Base-by-base conservation (phyloP, 78 protist genomes). In the Dictyostelium firmibasis region DNA sequence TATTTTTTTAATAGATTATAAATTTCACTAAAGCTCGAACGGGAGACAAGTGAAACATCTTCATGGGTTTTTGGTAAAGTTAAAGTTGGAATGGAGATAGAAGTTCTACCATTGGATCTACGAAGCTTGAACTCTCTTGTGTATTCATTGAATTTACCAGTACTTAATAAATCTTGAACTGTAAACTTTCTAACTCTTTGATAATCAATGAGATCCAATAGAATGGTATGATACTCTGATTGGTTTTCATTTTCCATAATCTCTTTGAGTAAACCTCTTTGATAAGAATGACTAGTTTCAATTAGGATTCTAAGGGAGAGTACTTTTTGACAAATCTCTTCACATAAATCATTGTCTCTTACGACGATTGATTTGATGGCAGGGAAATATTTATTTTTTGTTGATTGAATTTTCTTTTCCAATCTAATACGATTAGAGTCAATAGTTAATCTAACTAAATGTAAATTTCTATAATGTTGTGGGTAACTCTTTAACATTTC, bases 51-150 rank as follows among this genome's bases (percentile, higher is more conserved):
- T 72, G 43, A 72, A 31, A 72, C 44, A 14, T 16, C 36, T 72
- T 72, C 79, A 33, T 72, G 23, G 5, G 79, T 72, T 72, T 72
- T 72, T 72, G 38, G 79, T 33, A 72, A 33, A 29, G 79, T 72
- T 33, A 72, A 33, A 33, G 36, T 18, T 72, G 41, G 79, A 33
- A 72, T 72, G 13, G 23, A 13, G 5, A 72, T 33, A 14, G 3
- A 6, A 5, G 75, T 2, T 33, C 14, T 72, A 33, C 44, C 44
- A 72, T 14, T 33, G 4, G 72, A 11, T 72, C 44, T 72, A 27
- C 35, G 35, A 29, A 10, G 14, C 4, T 27, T 33, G 16, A 72
- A 72, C 35, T 27, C 44, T 72, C 20, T 72, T 0, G 25, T 29
- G 27, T 27, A 72, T 31, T 72, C 44, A 33, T 16, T 20, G 25